Conservation (phyloP, 768 basidiomycete species). For the Phanerochaete sordida region DNA sequence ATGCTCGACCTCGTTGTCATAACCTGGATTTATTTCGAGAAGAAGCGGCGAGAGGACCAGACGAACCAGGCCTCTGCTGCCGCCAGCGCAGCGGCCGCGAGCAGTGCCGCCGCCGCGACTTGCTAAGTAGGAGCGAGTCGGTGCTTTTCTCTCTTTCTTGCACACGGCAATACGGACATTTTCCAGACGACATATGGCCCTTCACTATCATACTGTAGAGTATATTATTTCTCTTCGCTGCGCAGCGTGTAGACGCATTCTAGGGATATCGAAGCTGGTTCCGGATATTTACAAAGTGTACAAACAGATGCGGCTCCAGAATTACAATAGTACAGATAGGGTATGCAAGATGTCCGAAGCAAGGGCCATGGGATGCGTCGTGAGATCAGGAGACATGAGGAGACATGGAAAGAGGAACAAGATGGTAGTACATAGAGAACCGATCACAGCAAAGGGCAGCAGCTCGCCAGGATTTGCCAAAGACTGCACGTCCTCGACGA, state of each 20-base stretch:
- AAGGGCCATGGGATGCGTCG: neutral
- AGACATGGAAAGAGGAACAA: neutral
- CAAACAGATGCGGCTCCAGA: neutral
- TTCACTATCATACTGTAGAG: no score
- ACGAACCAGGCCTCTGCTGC: neutral
- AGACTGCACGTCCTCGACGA: conserved; percentile 1
- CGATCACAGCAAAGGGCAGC: conserved; percentile 2
- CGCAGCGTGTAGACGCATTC: neutral
- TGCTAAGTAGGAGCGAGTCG: no score
- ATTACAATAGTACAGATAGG: neutral
- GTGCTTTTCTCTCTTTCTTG: no score
- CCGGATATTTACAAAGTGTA: neutral
- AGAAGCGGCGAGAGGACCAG: neutral
- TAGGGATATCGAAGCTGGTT: neutral
- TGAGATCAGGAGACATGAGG: neutral
- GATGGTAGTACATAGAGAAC: neutral
- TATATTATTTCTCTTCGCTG: no score
- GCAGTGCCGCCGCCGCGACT: neutral
- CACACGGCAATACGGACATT: no score
- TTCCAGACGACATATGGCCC: no score
- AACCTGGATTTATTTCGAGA: conserved; percentile 9
- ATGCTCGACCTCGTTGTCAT: conserved; percentile 10
- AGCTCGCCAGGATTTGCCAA: conserved; percentile 1
- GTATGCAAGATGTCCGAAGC: neutral
- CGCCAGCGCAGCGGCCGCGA: neutral